phyloP scores from a whole-genome alignment of 352 stramenopile genomes.

The Pythium phragmitis region DNA sequence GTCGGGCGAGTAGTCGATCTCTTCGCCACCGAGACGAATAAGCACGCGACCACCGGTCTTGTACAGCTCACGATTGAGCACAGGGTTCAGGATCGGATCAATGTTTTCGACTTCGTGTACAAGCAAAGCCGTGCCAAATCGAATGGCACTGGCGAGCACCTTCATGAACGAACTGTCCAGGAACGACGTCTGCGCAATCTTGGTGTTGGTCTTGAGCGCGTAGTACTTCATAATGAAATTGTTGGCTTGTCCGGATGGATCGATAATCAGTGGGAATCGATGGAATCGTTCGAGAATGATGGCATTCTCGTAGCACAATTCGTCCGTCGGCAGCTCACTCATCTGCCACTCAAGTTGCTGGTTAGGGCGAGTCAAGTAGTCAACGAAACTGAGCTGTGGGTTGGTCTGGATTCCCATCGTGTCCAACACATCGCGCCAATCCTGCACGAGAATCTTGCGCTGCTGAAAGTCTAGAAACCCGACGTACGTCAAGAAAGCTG shows the following conservation, averaged over 20 bases:
- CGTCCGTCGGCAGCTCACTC: constrained; percentile 95
- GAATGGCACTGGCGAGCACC: constrained; percentile 98
- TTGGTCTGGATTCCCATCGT: constrained; percentile 89
- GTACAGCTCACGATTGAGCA: constrained; percentile 99
- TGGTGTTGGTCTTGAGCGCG: constrained; percentile 85
- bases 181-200: constrained; percentile 99
- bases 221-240: constrained; percentile 99
- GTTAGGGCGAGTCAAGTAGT: constrained; percentile 96
- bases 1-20: constrained; percentile 99
- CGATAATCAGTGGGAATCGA: constrained; percentile 98
- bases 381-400: constrained; percentile 88
- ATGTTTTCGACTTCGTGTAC: constrained; percentile 99
- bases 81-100: constrained; percentile 99
- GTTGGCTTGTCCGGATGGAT: constrained; percentile 97
- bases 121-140: constrained; percentile 98
- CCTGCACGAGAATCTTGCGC: constrained; percentile 91
- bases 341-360: constrained; percentile 95
- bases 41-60: constrained; percentile 97
- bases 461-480: constrained; percentile 99
- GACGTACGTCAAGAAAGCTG: constrained; percentile 98
- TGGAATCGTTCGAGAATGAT: constrained; percentile 98
- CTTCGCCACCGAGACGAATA: constrained; percentile 97
- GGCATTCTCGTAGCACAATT: constrained; percentile 98
- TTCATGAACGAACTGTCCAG: constrained; percentile 99
- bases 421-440: constrained; percentile 95